Conservation (phyloP, 495 filamentous ascomycete species). For the Penicillium lividum region DNA sequence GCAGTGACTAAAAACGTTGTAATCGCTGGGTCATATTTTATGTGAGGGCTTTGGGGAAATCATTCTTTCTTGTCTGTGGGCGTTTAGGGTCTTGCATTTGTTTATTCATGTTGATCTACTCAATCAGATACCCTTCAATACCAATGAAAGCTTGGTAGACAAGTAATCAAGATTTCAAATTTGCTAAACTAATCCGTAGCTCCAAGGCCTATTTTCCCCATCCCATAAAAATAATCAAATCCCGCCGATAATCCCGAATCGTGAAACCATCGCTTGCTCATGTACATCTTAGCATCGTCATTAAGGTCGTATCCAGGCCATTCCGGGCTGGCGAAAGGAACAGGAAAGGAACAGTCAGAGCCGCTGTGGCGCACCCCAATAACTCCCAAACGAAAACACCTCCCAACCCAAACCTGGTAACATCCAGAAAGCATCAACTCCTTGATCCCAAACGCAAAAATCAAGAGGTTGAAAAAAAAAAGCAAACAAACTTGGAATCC, state of each 20-base stretch:
- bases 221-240: constrained; percentile 20
- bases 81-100: constrained; percentile 21
- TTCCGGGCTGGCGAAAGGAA: constrained; percentile 32
- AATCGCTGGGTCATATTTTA: background rate
- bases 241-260: constrained; percentile 29
- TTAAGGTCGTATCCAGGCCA: constrained; percentile 47
- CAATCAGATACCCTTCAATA: constrained; percentile 31
- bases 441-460: constrained; percentile 21
- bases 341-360: constrained; percentile 31
- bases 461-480: constrained; percentile 15
- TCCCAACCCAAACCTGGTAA: constrained; percentile 25
- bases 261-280: constrained; percentile 45
- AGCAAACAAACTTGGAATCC: constrained; percentile 10
- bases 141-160: constrained; percentile 6
- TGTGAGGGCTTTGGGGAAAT: background rate
- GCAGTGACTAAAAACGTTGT: constrained; percentile 58
- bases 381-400: constrained; percentile 37
- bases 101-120: constrained; percentile 10
- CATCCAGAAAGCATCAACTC: constrained; percentile 21
- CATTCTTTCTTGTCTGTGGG: constrained; percentile 4
- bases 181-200: constrained; percentile 28
- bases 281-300: constrained; percentile 50
- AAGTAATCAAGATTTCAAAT: constrained; percentile 28
- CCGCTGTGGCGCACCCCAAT: constrained; percentile 26
- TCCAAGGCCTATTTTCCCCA: constrained; percentile 17